Base-by-base conservation (phyloP, 352 stramenopile genomes). In the Globisporangium paroecandrum region DNA sequence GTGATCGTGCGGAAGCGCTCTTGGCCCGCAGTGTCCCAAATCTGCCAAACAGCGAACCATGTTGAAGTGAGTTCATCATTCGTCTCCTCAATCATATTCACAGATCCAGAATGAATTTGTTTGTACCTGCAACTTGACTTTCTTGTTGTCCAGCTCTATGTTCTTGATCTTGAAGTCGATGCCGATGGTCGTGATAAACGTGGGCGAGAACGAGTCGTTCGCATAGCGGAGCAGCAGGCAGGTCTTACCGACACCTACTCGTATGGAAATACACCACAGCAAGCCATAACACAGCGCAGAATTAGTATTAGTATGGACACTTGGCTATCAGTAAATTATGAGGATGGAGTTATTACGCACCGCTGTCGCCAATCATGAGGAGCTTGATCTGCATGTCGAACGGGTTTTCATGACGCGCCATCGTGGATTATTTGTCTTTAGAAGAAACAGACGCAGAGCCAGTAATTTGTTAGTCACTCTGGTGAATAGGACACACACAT, bases 1-100 rank as follows among this genome's bases (percentile, higher is more conserved):
- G 98, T 99, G 77, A 99, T 99, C 61, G 97, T 99, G 62, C 97
- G 96, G 83, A 99, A 99, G 67, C 97, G 95, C 79, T 99, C 97
- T 82, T 99, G 97, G 38, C 98, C 97, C 38, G 98, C 97, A 36
- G 97, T 99, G 75, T 99, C 97, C 97, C 97, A 99, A 72, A 99
- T 99, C 82, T 84, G 25, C 54, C 5, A 24, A 56, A 54, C 3
- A 29, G n/a, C n/a, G 25, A 10, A 58, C 53, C 38, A 46, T 46
- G 38, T 46, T 46, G 38, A 46, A 46, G 38, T 46, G 38, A 46
- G 38, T 20, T 20, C 12, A 18, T 46, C 10, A 18, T 41, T 41
- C 36, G 36, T 15, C 38, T 20, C 15, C 12, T 24, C n/a, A 5
- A 27, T 56, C 3, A 27, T 56, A 12, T 54, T 8, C n/a, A 7